Evolutionary conservation across 2,329 filamentous ascomycete genomes (phyloP), one percentile per base, ranked within the genome.

Genomic region (Emmonsia crescens): DNA sequence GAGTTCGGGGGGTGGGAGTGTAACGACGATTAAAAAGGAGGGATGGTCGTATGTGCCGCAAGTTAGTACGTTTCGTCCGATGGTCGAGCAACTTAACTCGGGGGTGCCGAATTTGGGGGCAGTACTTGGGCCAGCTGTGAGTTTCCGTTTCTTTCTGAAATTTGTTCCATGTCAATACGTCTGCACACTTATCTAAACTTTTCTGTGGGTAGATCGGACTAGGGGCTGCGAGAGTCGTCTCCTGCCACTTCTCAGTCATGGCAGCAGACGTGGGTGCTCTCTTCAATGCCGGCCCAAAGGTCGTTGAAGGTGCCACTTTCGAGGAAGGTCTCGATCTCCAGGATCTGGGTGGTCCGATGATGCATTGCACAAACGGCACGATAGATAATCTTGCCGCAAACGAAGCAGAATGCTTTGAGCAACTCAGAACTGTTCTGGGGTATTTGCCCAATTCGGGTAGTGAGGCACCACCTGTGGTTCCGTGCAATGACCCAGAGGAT

Each of bases 231-330:
- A 74, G 84, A 48, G 83, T 86, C 0, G 82, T 84, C 1, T 78
- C 79, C 1, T 86, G 83, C 54, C 85, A 87, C 68, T 87, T 87
- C 67, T 83, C 80, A 0, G 84, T 87, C 40, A 87, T 87, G 84
- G 83, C 84, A 2, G 83, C 75, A 4, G 83, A 87, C 68, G 76
- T 87, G 1, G 85, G 84, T 0, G 77, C 78, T 0, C 68, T 87
- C 29, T 86, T 87, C 68, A 87, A 87, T 68, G 85, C 85, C 6
- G 85, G 85, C 0, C 84, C 84, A 0, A 81, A 82, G 63, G 83
- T 87, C 0, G 85, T 87, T 21, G 81, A 82, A 57, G 76, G 79
- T 6, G 85, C 85, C 1, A 87, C 84, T 0, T 86, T 86, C 65
- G 84, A 87, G 68, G 85, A 87, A 73, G 84, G 80, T 0, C 70